phyloP scores from a whole-genome alignment of 1,284 basidiomycete genomes.

The Somion occarium region DNA sequence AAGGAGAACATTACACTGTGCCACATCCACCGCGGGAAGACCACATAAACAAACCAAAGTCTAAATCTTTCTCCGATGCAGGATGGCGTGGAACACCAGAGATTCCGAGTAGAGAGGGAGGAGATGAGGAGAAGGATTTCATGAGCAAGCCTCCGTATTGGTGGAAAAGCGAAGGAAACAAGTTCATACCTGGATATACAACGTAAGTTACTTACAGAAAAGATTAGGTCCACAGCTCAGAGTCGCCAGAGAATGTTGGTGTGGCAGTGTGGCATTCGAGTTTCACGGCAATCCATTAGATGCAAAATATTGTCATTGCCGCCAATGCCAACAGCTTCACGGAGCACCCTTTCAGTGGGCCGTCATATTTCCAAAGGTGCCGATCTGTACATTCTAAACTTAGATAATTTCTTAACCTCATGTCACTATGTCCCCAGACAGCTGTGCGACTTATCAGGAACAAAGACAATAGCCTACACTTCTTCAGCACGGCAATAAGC shows the following conservation, averaged over 20 bases:
- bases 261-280: conserved; percentile 28
- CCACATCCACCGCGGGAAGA: conserved; percentile 25
- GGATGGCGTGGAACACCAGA: conserved; percentile 23
- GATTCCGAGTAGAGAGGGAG: conserved; percentile 25
- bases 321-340: conserved; percentile 28
- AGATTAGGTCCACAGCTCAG: not conserved
- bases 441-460: conserved; percentile 28
- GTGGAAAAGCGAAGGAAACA: conserved; percentile 23
- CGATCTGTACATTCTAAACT: no score
- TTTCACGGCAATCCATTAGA: conserved; percentile 30
- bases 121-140: conserved; percentile 24
- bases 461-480: conserved; percentile 25
- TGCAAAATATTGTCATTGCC: conserved; percentile 31
- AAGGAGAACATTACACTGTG: conserved; percentile 17
- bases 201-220: conserved; percentile 16
- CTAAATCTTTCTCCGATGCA: conserved; percentile 24
- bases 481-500: conserved; percentile 27
- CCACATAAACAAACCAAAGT: conserved; percentile 9
- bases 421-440: no score
- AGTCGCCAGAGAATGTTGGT: conserved; percentile 28
- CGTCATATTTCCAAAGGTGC: conserved; percentile 31
- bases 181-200: conserved; percentile 25
- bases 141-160: conserved; percentile 29
- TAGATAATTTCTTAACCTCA: no score
- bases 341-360: conserved; percentile 33